Evolutionary conservation across 169 alveolate genomes (phyloP).

Genomic region (Eimeria praecox): DNA sequence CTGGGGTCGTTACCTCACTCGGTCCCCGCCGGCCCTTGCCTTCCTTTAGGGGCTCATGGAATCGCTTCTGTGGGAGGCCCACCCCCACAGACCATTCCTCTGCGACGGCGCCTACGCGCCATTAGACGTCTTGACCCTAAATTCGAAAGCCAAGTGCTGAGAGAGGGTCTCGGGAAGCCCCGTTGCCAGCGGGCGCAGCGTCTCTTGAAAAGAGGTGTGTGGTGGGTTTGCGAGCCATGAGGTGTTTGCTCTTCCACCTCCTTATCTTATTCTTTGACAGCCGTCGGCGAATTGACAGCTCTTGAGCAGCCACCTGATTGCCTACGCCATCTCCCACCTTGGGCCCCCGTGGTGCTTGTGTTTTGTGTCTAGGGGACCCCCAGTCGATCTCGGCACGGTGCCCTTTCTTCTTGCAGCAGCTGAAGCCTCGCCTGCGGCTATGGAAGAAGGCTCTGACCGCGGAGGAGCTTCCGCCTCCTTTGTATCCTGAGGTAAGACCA

Average conservation of each 20-base stretch:
- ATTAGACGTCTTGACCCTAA: conserved; percentile 45
- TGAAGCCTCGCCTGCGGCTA: conserved; percentile 72
- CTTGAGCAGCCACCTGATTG: no score
- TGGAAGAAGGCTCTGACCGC: conserved; percentile 73
- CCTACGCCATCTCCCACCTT: neutral
- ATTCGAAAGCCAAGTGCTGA: neutral
- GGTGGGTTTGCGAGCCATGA: neutral
- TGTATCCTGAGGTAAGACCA: conserved; percentile 67
- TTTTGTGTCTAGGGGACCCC: conserved; percentile 29
- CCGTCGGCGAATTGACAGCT: neutral
- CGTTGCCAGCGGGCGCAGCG: conserved; percentile 74
- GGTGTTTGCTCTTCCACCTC: neutral
- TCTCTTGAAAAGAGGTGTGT: conserved; percentile 34
- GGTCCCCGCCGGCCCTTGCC: neutral
- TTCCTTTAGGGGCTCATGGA: neutral
- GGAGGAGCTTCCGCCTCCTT: conserved; percentile 80
- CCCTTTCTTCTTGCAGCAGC: conserved; percentile 76
- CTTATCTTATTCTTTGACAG: neutral
- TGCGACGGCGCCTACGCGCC: conserved; percentile 34
- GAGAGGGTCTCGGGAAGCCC: conserved; percentile 57
- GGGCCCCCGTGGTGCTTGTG: neutral
- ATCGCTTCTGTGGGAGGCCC: neutral
- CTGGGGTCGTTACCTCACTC: neutral
- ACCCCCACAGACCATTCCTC: conserved; percentile 1
- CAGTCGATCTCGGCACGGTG: conserved; percentile 73